Conservation (phyloP, 2,329 filamentous ascomycete genomes). For the Colletotrichum incanum region DNA sequence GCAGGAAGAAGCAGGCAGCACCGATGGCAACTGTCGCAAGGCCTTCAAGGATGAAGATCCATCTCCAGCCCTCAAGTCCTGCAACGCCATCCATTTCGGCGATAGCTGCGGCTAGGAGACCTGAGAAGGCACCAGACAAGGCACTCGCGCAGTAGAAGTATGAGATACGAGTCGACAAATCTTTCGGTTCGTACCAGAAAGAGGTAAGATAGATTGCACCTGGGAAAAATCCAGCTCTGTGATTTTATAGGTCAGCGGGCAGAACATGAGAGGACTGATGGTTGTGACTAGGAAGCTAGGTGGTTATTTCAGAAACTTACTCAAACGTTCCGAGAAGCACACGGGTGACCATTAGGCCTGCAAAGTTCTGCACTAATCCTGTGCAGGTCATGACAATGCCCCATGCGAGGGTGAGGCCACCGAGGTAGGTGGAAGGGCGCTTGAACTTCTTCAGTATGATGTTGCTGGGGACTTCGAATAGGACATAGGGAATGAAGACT, state of each 20-base stretch:
- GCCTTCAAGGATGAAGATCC: conserved; percentile 44
- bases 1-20: conserved; percentile 44
- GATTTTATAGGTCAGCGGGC: neutral
- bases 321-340: conserved; percentile 70
- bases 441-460: conserved; percentile 75
- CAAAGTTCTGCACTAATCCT: conserved; percentile 47
- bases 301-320: conserved; percentile 18
- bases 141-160: conserved; percentile 82
- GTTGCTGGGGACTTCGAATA: conserved; percentile 77
- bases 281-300: neutral
- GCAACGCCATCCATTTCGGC: conserved; percentile 62
- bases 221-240: conserved; percentile 66
- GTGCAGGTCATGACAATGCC: conserved; percentile 46
- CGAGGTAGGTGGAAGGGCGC: conserved; percentile 75
- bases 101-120: conserved; percentile 72
- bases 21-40: conserved; percentile 51
- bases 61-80: conserved; percentile 61
- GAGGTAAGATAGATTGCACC: conserved; percentile 66
- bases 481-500: conserved; percentile 77
- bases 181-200: conserved; percentile 67
- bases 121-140: conserved; percentile 75
- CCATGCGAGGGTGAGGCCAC: conserved; percentile 72
- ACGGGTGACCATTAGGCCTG: conserved; percentile 49
- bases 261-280: neutral
- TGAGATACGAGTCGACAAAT: conserved; percentile 61